A percentile compares a stretch with the other conserved stretches of the same genome.
phyloP scores from a whole-genome alignment of 306 rosid genomes.

The Lathyrus tuberosus region DNA sequence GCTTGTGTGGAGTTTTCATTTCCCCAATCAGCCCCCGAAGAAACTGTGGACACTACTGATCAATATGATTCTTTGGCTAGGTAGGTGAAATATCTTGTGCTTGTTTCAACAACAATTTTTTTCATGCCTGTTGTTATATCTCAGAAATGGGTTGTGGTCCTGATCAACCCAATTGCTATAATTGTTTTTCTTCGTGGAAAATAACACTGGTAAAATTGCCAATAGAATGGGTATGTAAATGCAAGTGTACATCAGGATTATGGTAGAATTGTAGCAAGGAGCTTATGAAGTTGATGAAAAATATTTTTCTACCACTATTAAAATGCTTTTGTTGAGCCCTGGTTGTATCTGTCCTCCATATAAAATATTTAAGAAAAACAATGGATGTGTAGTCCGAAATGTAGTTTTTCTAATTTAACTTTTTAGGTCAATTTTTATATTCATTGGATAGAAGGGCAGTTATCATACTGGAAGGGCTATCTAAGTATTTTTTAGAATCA shows the following conservation, averaged over 20 bases:
- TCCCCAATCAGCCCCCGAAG: conserved; percentile 68
- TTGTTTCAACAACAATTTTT: neutral
- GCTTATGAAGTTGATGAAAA: conserved; percentile 9
- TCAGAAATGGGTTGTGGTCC: conserved; percentile 11
- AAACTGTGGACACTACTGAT: conserved; percentile 59
- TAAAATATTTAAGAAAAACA: conserved; percentile 5
- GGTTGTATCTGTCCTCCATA: neutral
- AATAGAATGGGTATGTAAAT: neutral
- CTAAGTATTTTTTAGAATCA: neutral
- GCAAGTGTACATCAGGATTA: conserved; percentile 6
- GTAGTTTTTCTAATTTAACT: conserved; percentile 1
- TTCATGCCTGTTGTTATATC: conserved; percentile 25
- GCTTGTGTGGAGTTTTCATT: conserved; percentile 93
- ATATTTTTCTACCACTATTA: neutral
- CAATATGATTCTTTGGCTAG: conserved; percentile 70
- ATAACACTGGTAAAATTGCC: conserved; percentile 6
- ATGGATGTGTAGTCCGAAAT: neutral
- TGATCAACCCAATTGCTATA: conserved; percentile 32
- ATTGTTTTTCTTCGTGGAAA: conserved; percentile 31
- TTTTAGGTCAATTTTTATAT: neutral
- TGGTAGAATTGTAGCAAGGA: conserved; percentile 12
- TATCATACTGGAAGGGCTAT: no score
- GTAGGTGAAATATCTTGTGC: conserved; percentile 46
- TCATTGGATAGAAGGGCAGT: neutral
- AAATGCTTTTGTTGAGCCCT: conserved; percentile 6